Base-by-base conservation (phyloP, 2,329 filamentous ascomycete species). In the Aspergillus bombycis region DNA sequence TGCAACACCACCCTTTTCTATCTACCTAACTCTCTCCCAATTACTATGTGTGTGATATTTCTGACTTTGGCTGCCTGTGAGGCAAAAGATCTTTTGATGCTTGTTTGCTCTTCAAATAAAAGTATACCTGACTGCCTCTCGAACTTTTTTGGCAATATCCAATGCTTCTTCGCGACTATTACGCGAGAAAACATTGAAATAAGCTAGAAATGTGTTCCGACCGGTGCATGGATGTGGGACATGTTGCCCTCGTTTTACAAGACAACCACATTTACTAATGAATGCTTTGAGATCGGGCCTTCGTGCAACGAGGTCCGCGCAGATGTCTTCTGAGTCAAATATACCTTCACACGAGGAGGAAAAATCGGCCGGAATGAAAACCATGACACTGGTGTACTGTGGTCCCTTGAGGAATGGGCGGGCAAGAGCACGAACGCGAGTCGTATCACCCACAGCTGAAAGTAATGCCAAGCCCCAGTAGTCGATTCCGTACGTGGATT, bases 401-500 rank as follows among this genome's bases (percentile, higher is more conserved):
- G 64, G 54, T 8, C 61, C 61, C 4, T 56, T 34, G 3, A 8
- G 1, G 36, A 59, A 65, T 14, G 61, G 61, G 2, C 53, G 54
- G 10, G 55, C 52, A 19, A 65, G 26, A 1, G 38, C 32, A 5
- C 19, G 41, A 23, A 46, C 19, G 1, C 61, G 64, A 4, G n/a
- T 1, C 11, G 41, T 5, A 19, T 65, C 64, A 9, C 38, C 10
- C 12, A 63, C 12, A 1, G 28, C 26, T 0, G 54, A 36, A 21
- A 65, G 41, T 11, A 60, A 14, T 2, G 26, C 55, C 0, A 62
- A 36, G 14, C 11, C 64, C 34, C 28, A 53, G 34, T 64, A 66
- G 23, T 66, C 62, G 23, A 66, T 53, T 10, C 64, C 62, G 46
- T 64, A 66, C 7, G 57, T 60, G 2, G 21, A 34, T n/a, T 61